These are phyloP conservation scores for Tylopilus vinaceipallidus DNA, from an alignment of 768 basidiomycete genomes.

Conservation along the genomic window DNA sequence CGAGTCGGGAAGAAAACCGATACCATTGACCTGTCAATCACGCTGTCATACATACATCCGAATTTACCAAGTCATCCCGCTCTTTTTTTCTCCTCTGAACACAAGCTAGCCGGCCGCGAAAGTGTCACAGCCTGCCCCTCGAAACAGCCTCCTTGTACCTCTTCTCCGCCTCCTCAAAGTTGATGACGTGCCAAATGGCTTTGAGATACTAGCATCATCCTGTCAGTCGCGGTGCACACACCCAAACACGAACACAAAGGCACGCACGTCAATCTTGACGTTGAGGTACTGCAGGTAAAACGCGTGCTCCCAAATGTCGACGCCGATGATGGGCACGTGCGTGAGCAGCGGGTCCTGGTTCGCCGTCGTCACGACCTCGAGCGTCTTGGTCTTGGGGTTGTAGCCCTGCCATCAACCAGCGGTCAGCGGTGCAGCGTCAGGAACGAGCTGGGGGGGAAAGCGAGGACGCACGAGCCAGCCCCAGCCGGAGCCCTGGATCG, in stretches of 20 bases:
- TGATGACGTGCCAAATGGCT: conserved; percentile 72
- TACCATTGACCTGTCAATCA: too few species aligned
- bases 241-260: not conserved
- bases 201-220: conserved; percentile 61
- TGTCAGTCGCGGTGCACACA: not conserved
- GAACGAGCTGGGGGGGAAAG: conserved; percentile 20
- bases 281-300: conserved; percentile 97
- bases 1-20: too few species aligned
- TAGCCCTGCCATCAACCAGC: conserved; percentile 49
- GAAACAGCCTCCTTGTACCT: conserved; percentile 46
- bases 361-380: conserved; percentile 87
- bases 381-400: conserved; percentile 60
- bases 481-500: conserved; percentile 93
- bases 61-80: not conserved
- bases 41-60: not conserved
- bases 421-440: not conserved
- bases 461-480: conserved; percentile 79
- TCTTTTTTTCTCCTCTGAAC: not conserved
- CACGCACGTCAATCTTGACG: conserved; percentile 86
- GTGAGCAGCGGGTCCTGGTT: conserved; percentile 92
- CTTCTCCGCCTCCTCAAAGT: conserved; percentile 72
- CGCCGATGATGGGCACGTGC: conserved; percentile 81
- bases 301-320: conserved; percentile 96
- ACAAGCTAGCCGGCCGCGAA: not conserved
- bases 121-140: conserved; percentile 39